Percentiles rank a stretch among this genome's conserved stretches.
These are phyloP conservation scores for Santalum album DNA, from an alignment of 164 flowering plant genomes.

Conservation along the genomic window DNA sequence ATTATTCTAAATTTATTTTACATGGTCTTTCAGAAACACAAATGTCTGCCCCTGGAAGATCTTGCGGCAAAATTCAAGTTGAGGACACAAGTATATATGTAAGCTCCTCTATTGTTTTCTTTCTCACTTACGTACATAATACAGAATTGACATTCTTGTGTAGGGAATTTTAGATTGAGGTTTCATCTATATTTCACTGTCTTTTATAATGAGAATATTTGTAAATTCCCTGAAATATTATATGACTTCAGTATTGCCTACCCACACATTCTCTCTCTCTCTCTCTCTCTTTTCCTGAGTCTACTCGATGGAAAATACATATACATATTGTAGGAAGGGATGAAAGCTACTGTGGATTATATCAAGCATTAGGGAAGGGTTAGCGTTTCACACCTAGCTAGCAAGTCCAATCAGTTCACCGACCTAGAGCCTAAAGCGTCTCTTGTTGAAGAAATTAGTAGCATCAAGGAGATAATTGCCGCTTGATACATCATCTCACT, in stretches of 20 bases:
- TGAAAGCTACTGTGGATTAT: conserved; percentile 92
- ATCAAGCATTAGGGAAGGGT: conserved; percentile 85
- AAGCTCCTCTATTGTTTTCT: too few relatives aligned
- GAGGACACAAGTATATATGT: conserved; percentile 96
- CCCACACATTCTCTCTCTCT: too few relatives aligned
- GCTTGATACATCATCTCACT: conserved; percentile 17
- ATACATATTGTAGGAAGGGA: conserved; percentile 88
- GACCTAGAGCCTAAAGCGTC: conserved; percentile 81
- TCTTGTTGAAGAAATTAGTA: conserved; percentile 36
- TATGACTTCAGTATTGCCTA: too few relatives aligned
- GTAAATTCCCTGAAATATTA: too few relatives aligned
- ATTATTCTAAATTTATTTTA: too few relatives aligned
- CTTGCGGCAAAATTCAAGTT: conserved; percentile 95
- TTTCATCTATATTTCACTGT: too few relatives aligned
- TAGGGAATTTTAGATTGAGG: too few relatives aligned
- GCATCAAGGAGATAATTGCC: conserved; percentile 41
- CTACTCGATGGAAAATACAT: conserved; percentile 97
- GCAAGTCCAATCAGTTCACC: conserved; percentile 90
- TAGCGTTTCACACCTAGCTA: conserved; percentile 87
- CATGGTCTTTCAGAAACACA: conserved; percentile 72
- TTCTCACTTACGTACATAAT: too few relatives aligned
- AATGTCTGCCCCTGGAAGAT: conserved; percentile 94
- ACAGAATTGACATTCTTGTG: too few relatives aligned
- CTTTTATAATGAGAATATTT: too few relatives aligned
- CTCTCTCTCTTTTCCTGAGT: too few relatives aligned